Conservation (phyloP, 1,139 yeast genomes). For the Yamadazyma membranifaciens region DNA sequence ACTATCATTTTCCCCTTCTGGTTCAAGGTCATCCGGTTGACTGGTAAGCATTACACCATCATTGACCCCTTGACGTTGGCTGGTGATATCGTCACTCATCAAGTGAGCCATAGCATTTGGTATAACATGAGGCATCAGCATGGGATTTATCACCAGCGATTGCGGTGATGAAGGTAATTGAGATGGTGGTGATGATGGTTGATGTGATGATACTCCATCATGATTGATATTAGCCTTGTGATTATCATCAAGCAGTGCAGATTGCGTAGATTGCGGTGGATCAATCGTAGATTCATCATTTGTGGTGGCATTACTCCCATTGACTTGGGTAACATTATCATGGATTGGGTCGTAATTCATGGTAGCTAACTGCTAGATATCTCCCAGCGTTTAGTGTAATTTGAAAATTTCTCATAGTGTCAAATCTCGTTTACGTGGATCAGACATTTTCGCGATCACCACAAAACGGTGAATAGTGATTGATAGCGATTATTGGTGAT, state of each 20-base stretch:
- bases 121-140: too few relatives aligned
- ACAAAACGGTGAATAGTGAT: too few relatives aligned
- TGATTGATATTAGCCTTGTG: too few relatives aligned
- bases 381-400: background rate
- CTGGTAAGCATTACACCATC: background rate
- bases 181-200: background rate
- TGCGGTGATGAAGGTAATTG: too few relatives aligned
- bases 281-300: background rate
- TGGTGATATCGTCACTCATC: slow-evolving; percentile 4
- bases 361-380: background rate
- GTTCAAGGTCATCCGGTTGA: background rate
- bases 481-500: too few relatives aligned
- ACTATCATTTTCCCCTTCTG: slow-evolving; percentile 5
- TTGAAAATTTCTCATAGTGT: background rate
- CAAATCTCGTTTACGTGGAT: background rate
- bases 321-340: slow-evolving; percentile 17
- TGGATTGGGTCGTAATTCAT: slow-evolving; percentile 37
- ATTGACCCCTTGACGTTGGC: too few relatives aligned
- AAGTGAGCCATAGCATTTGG: slow-evolving; percentile 4
- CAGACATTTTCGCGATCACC: too few relatives aligned
- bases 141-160: too few relatives aligned
- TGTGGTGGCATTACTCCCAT: background rate
- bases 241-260: background rate
- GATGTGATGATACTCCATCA: background rate
- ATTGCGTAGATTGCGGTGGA: background rate